These are phyloP conservation scores for Jackrogersella minutella DNA, from an alignment of 495 filamentous ascomycete species.

Conservation along the genomic window DNA sequence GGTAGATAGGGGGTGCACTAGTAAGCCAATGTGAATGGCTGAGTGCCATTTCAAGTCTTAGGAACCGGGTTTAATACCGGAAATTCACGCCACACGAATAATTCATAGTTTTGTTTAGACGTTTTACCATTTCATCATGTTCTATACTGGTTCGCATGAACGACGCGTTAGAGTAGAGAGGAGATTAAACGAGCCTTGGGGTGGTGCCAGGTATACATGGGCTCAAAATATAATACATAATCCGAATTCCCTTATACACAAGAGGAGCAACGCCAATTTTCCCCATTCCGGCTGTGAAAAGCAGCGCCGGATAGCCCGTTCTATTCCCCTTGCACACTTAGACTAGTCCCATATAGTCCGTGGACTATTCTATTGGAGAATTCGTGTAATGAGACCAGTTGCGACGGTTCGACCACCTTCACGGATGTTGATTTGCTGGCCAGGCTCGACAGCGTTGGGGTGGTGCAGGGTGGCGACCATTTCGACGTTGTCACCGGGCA, in stretches of 20 bases:
- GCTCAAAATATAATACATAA: constrained; percentile 34
- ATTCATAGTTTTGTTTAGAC: background rate
- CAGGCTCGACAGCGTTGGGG: constrained; percentile 84
- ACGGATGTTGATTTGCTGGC: constrained; percentile 94
- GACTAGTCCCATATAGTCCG: constrained; percentile 19
- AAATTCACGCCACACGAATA: background rate
- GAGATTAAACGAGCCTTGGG: constrained; percentile 42
- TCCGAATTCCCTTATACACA: constrained; percentile 41
- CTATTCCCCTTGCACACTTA: constrained; percentile 22
- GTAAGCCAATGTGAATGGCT: background rate
- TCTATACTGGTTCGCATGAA: constrained; percentile 15
- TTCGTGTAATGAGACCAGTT: constrained; percentile 88
- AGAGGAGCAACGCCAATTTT: constrained; percentile 37
- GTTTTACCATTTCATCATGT: constrained; percentile 28
- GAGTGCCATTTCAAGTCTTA: background rate
- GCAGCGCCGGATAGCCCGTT: constrained; percentile 35
- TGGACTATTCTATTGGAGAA: constrained; percentile 67
- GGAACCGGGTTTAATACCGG: background rate
- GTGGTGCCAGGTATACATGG: constrained; percentile 36
- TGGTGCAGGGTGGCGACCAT: constrained; percentile 83
- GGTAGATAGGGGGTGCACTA: background rate
- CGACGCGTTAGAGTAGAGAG: constrained; percentile 35
- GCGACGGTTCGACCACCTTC: constrained; percentile 95
- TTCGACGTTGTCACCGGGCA: constrained; percentile 99
- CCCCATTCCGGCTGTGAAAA: constrained; percentile 34